These are phyloP conservation scores for Geosiphon pyriformis DNA, from an alignment of 192 early-diverging fungal species.

Conservation along the genomic window DNA sequence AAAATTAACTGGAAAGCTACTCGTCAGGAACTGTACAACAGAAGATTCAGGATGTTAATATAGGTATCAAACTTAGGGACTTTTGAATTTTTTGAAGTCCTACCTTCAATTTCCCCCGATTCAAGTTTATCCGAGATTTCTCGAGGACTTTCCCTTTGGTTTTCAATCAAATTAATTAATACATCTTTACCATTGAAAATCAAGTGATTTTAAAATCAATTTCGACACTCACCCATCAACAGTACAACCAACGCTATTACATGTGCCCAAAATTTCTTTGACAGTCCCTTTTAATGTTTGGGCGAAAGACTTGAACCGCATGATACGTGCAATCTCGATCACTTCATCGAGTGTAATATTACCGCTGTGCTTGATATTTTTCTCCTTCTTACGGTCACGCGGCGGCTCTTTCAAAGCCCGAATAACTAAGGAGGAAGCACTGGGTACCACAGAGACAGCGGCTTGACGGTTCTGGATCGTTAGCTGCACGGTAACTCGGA, in stretches of 20 bases:
- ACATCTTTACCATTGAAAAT: background rate
- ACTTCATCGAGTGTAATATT: conserved; percentile 93
- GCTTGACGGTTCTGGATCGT: conserved; percentile 99
- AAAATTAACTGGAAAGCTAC: too few species aligned
- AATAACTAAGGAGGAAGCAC: conserved; percentile 95
- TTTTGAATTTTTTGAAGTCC: conserved; percentile 40
- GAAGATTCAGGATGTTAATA: background rate
- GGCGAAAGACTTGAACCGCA: conserved; percentile 92
- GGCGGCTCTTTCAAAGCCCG: conserved; percentile 95
- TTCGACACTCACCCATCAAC: conserved; percentile 62
- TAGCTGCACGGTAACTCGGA: conserved; percentile 96
- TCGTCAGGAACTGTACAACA: conserved; percentile 12
- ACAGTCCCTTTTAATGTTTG: conserved; percentile 93
- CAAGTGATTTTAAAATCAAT: background rate
- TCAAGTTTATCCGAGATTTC: conserved; percentile 83
- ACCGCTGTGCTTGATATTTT: conserved; percentile 99
- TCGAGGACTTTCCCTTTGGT: conserved; percentile 71
- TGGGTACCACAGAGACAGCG: conserved; percentile 90
- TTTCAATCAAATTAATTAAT: background rate
- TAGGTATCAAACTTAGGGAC: conserved; percentile 23
- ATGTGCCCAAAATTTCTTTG: conserved; percentile 94
- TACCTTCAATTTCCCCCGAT: conserved; percentile 72
- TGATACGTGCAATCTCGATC: conserved; percentile 92
- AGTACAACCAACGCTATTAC: conserved; percentile 94
- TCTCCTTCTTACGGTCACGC: conserved; percentile 99